Evolutionary conservation across 306 rosid species (phyloP), one percentile per base, ranked within the genome.

Genomic region (Vigna reflexopilosa): DNA sequence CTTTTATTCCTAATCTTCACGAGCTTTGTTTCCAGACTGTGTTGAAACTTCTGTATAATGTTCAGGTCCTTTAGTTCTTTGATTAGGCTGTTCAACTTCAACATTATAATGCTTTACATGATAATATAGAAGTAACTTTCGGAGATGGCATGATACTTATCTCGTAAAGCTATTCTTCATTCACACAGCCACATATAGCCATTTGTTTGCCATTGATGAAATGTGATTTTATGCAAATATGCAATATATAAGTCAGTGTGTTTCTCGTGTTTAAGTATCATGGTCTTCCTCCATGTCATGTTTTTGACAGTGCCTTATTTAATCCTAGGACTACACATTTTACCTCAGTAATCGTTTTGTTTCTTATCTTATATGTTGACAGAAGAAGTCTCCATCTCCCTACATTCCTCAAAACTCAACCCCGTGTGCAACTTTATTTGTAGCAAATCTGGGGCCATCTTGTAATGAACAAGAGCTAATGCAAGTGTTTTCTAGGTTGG

Each of bases 381-480:
- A 83, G 93, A 83, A 51, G 71, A 73, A 75, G 75, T 78, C 86
- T 78, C 80, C 84, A 51, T 73, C 65, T 30, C 90, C 86, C 14
- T 83, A 85, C 72, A 54, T 78, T 28, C 87, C 92, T 17, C 89
- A 78, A 79, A 89, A 83, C 80, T 70, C 70, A 49, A 56, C 81
- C 76, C 92, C 96, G 17, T 95, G 99, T 55, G 93, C 99, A 62
- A 95, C 99, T 26, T 85, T 95, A 78, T 93, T 95, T 52, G 93
- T 95, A 80, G 98, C 98, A 72, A 95, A 92, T 86, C 82, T 95
- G 79, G 98, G 98, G 70, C 91, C 97, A 19, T 73, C 91, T 82
- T 93, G 98, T 82, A 89, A 92, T 7, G 97, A 95, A 70, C 90
- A 88, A 83, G 98, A 93, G 86, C 94, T 93, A 42, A 69, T 78